phyloP scores from a whole-genome alignment of 2,329 filamentous ascomycete genomes.

The Arthrobotrys sinensis region DNA sequence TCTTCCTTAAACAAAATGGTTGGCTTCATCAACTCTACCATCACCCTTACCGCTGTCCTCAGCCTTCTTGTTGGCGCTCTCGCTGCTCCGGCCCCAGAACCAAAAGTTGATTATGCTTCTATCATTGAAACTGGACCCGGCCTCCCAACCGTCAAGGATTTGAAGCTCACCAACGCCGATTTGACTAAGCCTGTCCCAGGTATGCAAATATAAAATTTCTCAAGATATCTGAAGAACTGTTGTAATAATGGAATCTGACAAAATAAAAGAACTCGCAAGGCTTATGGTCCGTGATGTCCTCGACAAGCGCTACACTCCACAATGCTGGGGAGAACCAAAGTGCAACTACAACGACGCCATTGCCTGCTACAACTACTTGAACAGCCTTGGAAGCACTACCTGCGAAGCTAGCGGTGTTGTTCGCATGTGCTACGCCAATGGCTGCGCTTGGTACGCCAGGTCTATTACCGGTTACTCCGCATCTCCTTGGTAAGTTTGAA shows the following conservation, averaged over 20 bases:
- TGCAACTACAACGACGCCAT: slow-evolving; percentile 25
- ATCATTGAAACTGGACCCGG: slow-evolving; percentile 18
- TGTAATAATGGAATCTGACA: background rate
- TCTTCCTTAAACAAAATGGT: slow-evolving; percentile 21
- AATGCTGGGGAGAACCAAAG: slow-evolving; percentile 42
- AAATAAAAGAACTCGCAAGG: background rate
- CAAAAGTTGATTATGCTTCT: slow-evolving; percentile 12
- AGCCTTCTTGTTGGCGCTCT: slow-evolving; percentile 1
- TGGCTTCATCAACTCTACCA: slow-evolving; percentile 20
- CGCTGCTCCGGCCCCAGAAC: slow-evolving; percentile 23
- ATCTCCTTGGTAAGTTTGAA: slow-evolving; percentile 27
- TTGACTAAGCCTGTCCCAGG: slow-evolving; percentile 25
- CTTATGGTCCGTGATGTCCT: slow-evolving; percentile 18
- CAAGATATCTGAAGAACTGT: background rate
- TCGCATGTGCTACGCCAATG: slow-evolving; percentile 1
- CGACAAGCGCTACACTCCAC: slow-evolving; percentile 27
- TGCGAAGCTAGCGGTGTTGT: slow-evolving; percentile 13
- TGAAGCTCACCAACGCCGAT: slow-evolving; percentile 35
- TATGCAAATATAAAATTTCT: background rate
- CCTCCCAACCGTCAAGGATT: slow-evolving; percentile 17
- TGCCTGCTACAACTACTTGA: slow-evolving; percentile 37
- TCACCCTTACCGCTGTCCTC: background rate
- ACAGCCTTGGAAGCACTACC: slow-evolving; percentile 15
- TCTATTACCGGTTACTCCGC: slow-evolving; percentile 13
- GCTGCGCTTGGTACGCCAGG: slow-evolving; percentile 28